Conservation (phyloP, 2,329 filamentous ascomycete genomes). For the Mycosphaerella sp. region DNA sequence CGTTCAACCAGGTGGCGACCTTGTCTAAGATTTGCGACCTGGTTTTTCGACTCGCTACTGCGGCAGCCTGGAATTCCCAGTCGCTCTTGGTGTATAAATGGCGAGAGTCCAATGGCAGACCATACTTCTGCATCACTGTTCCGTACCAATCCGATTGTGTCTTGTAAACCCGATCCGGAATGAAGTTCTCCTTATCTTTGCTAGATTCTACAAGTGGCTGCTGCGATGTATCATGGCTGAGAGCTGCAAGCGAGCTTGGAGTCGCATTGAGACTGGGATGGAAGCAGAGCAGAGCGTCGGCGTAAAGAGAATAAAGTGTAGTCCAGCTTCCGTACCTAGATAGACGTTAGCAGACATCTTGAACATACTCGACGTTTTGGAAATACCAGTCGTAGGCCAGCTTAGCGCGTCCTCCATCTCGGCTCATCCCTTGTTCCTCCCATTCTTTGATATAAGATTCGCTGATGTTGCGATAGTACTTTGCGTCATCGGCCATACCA, state of each 20-base stretch:
- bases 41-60: slow-evolving; percentile 63
- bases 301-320: slow-evolving; percentile 78
- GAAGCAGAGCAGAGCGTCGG: slow-evolving; percentile 75
- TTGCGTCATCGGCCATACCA: slow-evolving; percentile 51
- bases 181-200: slow-evolving; percentile 42
- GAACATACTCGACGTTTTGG: neutral
- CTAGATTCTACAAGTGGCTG: slow-evolving; percentile 13
- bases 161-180: slow-evolving; percentile 69
- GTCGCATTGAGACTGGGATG: slow-evolving; percentile 44
- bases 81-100: slow-evolving; percentile 77
- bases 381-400: slow-evolving; percentile 65
- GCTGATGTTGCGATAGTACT: slow-evolving; percentile 55
- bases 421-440: slow-evolving; percentile 64
- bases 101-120: slow-evolving; percentile 72
- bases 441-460: slow-evolving; percentile 66
- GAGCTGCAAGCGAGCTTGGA: slow-evolving; percentile 6
- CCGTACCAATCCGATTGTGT: slow-evolving; percentile 77
- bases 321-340: slow-evolving; percentile 65
- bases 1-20: slow-evolving; percentile 76
- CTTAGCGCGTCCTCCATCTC: slow-evolving; percentile 64
- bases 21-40: slow-evolving; percentile 65
- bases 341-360: neutral
- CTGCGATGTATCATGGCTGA: slow-evolving; percentile 10
- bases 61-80: slow-evolving; percentile 85
- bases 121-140: slow-evolving; percentile 72